Evolutionary conservation across 768 basidiomycete genomes (phyloP).

Genomic region (Russula earlei): DNA sequence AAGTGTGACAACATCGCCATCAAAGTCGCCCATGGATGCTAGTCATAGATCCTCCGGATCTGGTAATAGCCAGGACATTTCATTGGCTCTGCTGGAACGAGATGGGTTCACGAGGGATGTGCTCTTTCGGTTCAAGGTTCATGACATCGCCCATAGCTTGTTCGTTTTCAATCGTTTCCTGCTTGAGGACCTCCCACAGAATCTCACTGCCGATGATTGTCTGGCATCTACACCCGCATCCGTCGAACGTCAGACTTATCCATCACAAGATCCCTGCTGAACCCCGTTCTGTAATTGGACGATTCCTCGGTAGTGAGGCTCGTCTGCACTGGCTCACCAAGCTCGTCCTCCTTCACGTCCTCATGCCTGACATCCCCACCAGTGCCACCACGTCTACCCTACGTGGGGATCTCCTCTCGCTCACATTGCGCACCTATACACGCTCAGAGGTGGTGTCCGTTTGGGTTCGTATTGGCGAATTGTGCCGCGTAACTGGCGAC

Average conservation of each 20-base stretch:
- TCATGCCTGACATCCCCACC: slow-evolving; percentile 47
- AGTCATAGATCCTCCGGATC: slow-evolving; percentile 17
- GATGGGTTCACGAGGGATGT: slow-evolving; percentile 64
- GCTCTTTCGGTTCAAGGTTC: slow-evolving; percentile 52
- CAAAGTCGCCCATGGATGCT: slow-evolving; percentile 20
- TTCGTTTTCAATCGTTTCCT: slow-evolving; percentile 47
- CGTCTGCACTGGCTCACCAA: slow-evolving; percentile 77
- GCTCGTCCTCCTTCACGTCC: slow-evolving; percentile 58
- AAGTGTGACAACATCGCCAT: neutral
- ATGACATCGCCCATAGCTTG: slow-evolving; percentile 54
- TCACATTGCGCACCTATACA: slow-evolving; percentile 53
- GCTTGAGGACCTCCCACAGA: slow-evolving; percentile 40
- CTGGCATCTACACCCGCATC: slow-evolving; percentile 4
- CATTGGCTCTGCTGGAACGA: slow-evolving; percentile 46
- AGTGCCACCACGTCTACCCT: slow-evolving; percentile 26
- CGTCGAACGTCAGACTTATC: slow-evolving; percentile 3
- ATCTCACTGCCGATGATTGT: slow-evolving; percentile 38
- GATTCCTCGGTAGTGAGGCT: slow-evolving; percentile 59
- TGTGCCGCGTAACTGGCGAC: slow-evolving; percentile 63
- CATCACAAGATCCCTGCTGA: neutral
- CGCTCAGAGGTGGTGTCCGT: slow-evolving; percentile 63
- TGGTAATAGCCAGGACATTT: slow-evolving; percentile 20
- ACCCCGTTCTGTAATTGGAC: slow-evolving; percentile 14
- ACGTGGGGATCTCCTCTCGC: slow-evolving; percentile 23
- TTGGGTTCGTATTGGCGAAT: slow-evolving; percentile 68